Evolutionary conservation across 139 green algal species (phyloP), one percentile per base, ranked within the genome.

Genomic region (Desmodesmus armatus): DNA sequence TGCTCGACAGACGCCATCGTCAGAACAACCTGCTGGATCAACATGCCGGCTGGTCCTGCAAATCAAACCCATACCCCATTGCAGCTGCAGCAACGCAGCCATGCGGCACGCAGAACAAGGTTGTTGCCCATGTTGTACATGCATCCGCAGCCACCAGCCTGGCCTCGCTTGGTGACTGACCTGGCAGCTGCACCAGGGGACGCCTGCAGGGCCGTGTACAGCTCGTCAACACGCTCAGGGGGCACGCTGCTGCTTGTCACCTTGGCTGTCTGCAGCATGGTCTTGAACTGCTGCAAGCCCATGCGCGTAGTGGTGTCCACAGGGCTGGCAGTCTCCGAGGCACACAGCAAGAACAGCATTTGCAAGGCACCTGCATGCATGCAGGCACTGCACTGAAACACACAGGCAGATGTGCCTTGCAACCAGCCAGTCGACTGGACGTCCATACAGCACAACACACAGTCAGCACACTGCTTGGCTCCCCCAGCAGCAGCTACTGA

Each of bases 261-360:
- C 76, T 91, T 91, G 23, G 87, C 76, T 6, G 83, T 60, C 3
- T 85, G 73, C 78, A 94, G 91, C 60, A 93, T 60, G 9, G 85
- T 84, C 3, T 92, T 87, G 87, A 96, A 94, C 74, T 95, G 93
- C 29, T 87, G 84, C 71, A 95, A 79, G 58, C 87, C 93, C 82
- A 95, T 91, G 33, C 81, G 82, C 3, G 88, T 86, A 40, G 93
- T 87, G 79, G 89, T 78, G 29, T 95, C 90, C 31, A 89, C 83
- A 13, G 49, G 78, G 3, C 63, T 88, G n/a, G 89, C 86, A 13
- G 85, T 90, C 49, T 94, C 88, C 4, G 76, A 75, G 33, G 89
- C 89, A 70, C 89, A 91, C 39, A 91, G 70, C 63, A 89, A 89
- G 84, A 95, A 93, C 78, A 94, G 40, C 90, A 93, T 91, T 88